Conservation (phyloP, 1,284 basidiomycete species). For the Acaromyces ingoldii region DNA sequence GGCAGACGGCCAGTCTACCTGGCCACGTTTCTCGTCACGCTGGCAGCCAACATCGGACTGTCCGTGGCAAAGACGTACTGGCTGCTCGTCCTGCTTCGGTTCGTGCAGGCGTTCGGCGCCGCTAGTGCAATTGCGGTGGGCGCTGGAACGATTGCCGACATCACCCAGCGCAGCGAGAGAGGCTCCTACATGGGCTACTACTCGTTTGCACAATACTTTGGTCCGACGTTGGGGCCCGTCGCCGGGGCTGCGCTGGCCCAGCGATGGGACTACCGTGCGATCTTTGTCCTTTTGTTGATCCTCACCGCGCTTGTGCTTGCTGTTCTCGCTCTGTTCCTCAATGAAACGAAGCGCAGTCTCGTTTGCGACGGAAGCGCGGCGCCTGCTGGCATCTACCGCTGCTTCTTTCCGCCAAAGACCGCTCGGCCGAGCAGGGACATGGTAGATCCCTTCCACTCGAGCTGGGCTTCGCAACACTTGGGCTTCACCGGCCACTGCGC, state of each 20-base stretch:
- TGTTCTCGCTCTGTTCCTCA: too few relatives aligned
- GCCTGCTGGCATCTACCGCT: too few relatives aligned
- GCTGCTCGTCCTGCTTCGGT: not conserved
- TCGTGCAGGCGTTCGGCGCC: slow-evolving; percentile 15
- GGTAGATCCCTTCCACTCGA: too few relatives aligned
- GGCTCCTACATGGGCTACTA: slow-evolving; percentile 25
- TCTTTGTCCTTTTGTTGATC: not conserved
- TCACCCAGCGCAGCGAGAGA: slow-evolving; percentile 19
- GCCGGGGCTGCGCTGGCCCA: slow-evolving; percentile 19
- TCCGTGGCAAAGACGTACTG: not conserved
- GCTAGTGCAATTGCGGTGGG: slow-evolving; percentile 24
- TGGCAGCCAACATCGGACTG: not conserved
- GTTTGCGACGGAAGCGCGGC: too few relatives aligned
- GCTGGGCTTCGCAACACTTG: too few relatives aligned
- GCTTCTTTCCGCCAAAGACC: too few relatives aligned
- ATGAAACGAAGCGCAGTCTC: too few relatives aligned
- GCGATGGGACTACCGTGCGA: slow-evolving; percentile 16
- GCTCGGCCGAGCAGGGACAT: too few relatives aligned
- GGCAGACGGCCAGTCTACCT: not conserved
- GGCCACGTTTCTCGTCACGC: not conserved
- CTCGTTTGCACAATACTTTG: slow-evolving; percentile 12
- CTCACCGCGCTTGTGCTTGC: not conserved
- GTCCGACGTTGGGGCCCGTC: slow-evolving; percentile 17
- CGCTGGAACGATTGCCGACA: slow-evolving; percentile 21
- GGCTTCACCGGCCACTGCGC: too few relatives aligned